Base-by-base conservation (phyloP, 495 filamentous ascomycete genomes). In the Aspergillus incahuasiensis region DNA sequence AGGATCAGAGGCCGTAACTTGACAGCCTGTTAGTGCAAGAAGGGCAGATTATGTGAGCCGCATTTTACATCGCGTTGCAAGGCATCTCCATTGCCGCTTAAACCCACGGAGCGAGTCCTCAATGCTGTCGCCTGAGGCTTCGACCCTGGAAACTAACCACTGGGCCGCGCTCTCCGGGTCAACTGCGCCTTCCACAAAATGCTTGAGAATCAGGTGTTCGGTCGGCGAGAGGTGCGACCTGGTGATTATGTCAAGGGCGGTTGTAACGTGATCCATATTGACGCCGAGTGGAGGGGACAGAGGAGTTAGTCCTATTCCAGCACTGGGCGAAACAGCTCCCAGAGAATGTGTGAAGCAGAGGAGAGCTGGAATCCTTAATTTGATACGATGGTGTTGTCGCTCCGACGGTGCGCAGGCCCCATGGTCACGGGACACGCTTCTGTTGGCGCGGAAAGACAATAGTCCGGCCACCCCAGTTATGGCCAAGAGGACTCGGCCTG, bases 101-200 rank as follows among this genome's bases (percentile, higher is more conserved):
- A 63, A 54, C 15, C 16, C 6, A 12, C 40, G 43, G 8, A 62
- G 24, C 25, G 20, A 13, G 12, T 18, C n/a, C 34, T 61, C 43
- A 18, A 46, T 47, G 46, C 39, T 30, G 8, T 40, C 15, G 15
- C 13, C n/a, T n/a, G 48, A 22, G 21, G 15, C 12, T 21, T 46
- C 5, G 19, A 57, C 24, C 25, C 53, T 53, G 4, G 30, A 35
- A 11, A 42, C 1, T 0, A 60, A 13, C 24, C 60, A 63, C 2
- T 34, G 21, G 5, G 56, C 60, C 13, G 60, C 57, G 3, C 43
- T 12, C 13, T 57, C 53, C 15, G 60, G 30, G 11, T 63, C 48
- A 4, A 51, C 57, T 1, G 60, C 60, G 2, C 15, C 20, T 5
- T 60, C 54, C 5, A 63, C 21, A 39, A 62, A 62, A 11, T 44